These are phyloP conservation scores for Citrus maxima DNA, from an alignment of 345 rosid species.

Conservation along the genomic window DNA sequence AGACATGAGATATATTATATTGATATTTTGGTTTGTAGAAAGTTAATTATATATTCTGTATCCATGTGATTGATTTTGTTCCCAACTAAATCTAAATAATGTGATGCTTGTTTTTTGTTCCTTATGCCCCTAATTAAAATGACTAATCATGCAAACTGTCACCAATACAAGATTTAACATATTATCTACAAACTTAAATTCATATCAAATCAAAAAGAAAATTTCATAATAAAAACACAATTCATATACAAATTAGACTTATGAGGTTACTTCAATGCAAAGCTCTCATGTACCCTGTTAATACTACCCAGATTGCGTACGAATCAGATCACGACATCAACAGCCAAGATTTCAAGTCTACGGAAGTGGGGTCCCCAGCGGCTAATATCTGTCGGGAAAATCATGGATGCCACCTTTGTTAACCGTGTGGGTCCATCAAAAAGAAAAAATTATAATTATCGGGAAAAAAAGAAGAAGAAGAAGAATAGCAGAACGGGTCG, in stretches of 20 bases:
- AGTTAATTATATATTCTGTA: background rate
- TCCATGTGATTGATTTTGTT: background rate
- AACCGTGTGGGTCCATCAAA: slow-evolving; percentile 38
- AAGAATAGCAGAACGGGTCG: background rate
- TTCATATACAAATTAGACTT: no score
- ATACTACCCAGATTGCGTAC: background rate
- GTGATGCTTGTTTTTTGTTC: background rate
- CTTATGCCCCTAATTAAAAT: background rate
- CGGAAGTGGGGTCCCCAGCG: slow-evolving; percentile 33
- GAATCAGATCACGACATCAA: background rate
- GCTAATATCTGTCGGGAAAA: slow-evolving; percentile 50
- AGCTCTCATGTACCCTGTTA: slow-evolving; percentile 2
- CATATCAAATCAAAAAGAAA: slow-evolving; percentile 16
- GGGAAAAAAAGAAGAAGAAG: slow-evolving; percentile 3
- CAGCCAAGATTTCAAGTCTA: background rate
- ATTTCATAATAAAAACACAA: background rate
- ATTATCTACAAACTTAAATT: slow-evolving; percentile 9
- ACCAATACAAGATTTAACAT: slow-evolving; percentile 21
- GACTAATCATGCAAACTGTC: slow-evolving; percentile 10
- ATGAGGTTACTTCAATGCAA: slow-evolving; percentile 3
- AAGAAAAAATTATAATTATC: background rate
- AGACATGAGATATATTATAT: no score
- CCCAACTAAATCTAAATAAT: background rate
- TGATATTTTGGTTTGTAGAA: no score
- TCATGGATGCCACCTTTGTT: slow-evolving; percentile 42